Evolutionary conservation across 2,329 filamentous ascomycete species (phyloP), one percentile per base, ranked within the genome.

Genomic region (Helotiales sp.): DNA sequence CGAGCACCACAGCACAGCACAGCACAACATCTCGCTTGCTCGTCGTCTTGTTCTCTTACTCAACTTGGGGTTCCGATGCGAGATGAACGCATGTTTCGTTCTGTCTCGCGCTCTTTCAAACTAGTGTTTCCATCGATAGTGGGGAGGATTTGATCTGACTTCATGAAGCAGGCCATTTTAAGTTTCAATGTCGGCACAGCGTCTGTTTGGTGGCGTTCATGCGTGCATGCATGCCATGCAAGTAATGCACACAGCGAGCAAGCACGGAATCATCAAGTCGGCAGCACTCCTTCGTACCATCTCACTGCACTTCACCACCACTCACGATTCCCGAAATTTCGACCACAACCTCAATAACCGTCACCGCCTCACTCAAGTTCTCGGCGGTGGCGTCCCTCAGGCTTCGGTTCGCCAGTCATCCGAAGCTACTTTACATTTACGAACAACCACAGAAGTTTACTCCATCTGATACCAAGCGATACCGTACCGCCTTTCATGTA

Each of bases 391-490:
- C 68, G 64, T 45, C 40, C 10, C 10, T 45, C 40, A 45, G 45
- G 40, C 40, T 32, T 66, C 68, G 70, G 70, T 60, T 67, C 26
- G 61, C 66, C 43, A 20, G 52, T 30, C 47, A 65, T 65, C 68
- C 70, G 69, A 30, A 30, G 52, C 63, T 47, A 52, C 30, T n/a
- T n/a, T n/a, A n/a, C n/a, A n/a, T n/a, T n/a, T n/a, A n/a, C n/a
- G n/a, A 32, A 59, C 40, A 45, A 6, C 5, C 40, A 45, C 20
- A 45, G 17, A n/a, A n/a, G n/a, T n/a, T n/a, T n/a, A n/a, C 17
- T 45, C 13, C 40, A 45, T 45, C 40, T 45, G 40, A 45, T 45
- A 45, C 20, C 40, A 45, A 45, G 40, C 40, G 17, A 20, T n/a
- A 45, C n/a, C 40, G 17, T 10, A 45, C 13, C 17, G 2, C 13